phyloP scores from a whole-genome alignment of 352 stramenopile genomes.

The Phytophthora cactorum region DNA sequence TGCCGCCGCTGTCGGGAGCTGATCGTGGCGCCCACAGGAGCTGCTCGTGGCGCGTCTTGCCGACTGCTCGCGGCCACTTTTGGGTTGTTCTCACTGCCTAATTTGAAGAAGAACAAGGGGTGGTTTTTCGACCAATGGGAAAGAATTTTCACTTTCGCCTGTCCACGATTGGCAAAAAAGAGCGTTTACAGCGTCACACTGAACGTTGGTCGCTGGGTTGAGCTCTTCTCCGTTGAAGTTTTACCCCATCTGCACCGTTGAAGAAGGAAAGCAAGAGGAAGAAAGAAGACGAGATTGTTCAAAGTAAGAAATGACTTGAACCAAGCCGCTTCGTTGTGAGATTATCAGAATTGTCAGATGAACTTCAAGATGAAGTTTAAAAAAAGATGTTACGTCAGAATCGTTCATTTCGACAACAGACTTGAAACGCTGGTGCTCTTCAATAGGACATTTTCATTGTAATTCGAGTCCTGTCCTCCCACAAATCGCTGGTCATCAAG shows the following conservation, averaged over 20 bases:
- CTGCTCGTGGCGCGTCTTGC: conserved; percentile 24
- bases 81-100: conserved; percentile 34
- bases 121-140: conserved; percentile 11
- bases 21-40: neutral
- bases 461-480: neutral
- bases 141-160: neutral
- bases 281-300: neutral
- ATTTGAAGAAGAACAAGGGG: conserved; percentile 38
- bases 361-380: neutral
- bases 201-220: neutral
- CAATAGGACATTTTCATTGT: neutral
- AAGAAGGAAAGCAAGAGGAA: neutral
- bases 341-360: conserved; percentile 5
- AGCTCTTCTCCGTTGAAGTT: neutral
- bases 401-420: neutral
- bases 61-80: conserved; percentile 26
- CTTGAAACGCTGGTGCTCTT: too few relatives aligned
- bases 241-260: neutral
- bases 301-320: neutral
- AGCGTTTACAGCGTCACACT: neutral
- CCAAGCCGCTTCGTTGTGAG: neutral
- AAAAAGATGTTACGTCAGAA: neutral
- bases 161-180: conserved; percentile 5
- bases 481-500: neutral
- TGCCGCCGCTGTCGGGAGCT: neutral